Conservation (phyloP, 176 grass and related monocot species). For the Hordeum marinum region DNA sequence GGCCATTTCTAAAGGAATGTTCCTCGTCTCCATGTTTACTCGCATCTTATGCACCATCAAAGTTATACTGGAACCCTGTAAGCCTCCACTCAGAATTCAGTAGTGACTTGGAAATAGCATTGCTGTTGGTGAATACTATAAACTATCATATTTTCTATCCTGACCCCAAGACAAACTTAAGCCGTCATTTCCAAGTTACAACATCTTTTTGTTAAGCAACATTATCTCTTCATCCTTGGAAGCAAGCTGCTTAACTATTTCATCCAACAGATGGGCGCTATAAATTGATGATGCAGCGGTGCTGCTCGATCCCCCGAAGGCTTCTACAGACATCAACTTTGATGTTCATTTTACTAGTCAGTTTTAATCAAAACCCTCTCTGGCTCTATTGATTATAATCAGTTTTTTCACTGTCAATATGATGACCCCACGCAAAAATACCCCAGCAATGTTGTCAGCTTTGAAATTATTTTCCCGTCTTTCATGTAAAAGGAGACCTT, state of each 20-base stretch:
- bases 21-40: slow-evolving; percentile 32
- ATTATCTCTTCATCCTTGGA: slow-evolving; percentile 49
- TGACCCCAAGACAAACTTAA: slow-evolving; percentile 16
- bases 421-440: too few species aligned
- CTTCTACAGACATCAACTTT: too few species aligned
- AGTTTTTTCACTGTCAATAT: too few species aligned
- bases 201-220: slow-evolving; percentile 31
- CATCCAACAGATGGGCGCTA: neutral
- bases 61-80: slow-evolving; percentile 31
- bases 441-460: too few species aligned
- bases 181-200: slow-evolving; percentile 7
- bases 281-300: too few species aligned
- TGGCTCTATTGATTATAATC: too few species aligned
- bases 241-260: slow-evolving; percentile 15
- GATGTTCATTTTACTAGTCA: too few species aligned
- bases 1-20: slow-evolving; percentile 8
- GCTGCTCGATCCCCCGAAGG: too few species aligned
- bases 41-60: slow-evolving; percentile 34
- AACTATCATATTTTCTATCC: slow-evolving; percentile 36
- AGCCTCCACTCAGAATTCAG: slow-evolving; percentile 44
- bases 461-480: too few species aligned
- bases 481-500: too few species aligned
- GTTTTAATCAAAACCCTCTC: too few species aligned
- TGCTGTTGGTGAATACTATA: slow-evolving; percentile 31
- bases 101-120: slow-evolving; percentile 36